phyloP scores from a whole-genome alignment of 768 basidiomycete species.

The Pholiota microspora region DNA sequence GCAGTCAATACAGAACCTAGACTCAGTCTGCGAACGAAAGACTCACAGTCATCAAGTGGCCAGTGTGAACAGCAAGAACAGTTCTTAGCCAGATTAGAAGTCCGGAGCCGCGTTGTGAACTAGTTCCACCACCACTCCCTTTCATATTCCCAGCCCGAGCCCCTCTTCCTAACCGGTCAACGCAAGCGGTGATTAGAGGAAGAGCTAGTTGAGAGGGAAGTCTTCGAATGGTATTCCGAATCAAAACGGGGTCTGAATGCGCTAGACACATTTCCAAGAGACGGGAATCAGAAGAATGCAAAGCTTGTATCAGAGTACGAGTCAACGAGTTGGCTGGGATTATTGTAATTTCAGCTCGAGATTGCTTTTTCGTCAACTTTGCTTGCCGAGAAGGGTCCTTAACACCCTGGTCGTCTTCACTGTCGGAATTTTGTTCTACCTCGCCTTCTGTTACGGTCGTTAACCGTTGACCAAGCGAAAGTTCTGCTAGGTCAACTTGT shows the following conservation, averaged over 20 bases:
- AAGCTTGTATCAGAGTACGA: conserved; percentile 90
- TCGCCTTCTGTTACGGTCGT: conserved; percentile 64
- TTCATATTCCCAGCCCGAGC: conserved; percentile 69
- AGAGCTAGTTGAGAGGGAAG: conserved; percentile 87
- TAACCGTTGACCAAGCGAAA: conserved; percentile 88
- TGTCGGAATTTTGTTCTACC: conserved; percentile 42
- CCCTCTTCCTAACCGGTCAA: conserved; percentile 83
- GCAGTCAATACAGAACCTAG: conserved; percentile 5
- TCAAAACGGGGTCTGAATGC: conserved; percentile 78
- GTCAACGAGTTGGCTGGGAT: conserved; percentile 86
- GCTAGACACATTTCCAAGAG: conserved; percentile 84
- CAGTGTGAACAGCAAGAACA: conserved; percentile 82
- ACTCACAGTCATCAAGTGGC: conserved; percentile 91
- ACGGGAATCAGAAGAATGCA: conserved; percentile 90
- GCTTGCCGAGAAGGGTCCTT: conserved; percentile 14
- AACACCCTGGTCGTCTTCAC: conserved; percentile 36
- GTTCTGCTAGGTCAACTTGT: conserved; percentile 84
- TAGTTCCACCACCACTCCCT: conserved; percentile 76
- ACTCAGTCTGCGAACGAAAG: not conserved
- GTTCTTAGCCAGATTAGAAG: conserved; percentile 79
- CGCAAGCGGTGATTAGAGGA: conserved; percentile 81
- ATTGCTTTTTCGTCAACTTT: conserved; percentile 32
- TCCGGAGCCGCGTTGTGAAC: conserved; percentile 69
- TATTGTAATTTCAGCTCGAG: conserved; percentile 32
- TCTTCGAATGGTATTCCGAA: conserved; percentile 83